A percentile compares a stretch with the other conserved stretches of the same genome.
phyloP scores from a whole-genome alignment of 805 yeast species.

The Spathaspora passalidarum region DNA sequence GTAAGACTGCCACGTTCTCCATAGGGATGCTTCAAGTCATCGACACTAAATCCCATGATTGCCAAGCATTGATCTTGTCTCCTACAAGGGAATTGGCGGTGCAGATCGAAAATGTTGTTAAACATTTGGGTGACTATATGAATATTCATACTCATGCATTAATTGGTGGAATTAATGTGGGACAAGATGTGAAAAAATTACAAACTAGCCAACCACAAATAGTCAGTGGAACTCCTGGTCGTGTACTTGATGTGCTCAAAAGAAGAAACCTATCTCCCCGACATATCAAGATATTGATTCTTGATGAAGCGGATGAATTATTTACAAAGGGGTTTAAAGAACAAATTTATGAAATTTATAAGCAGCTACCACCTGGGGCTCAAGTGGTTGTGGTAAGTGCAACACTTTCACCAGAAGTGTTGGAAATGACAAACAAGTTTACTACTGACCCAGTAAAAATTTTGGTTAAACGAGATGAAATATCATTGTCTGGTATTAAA shows the following conservation, averaged over 20 bases:
- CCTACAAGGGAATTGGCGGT: slow-evolving; percentile 96
- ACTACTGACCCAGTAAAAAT: slow-evolving; percentile 93
- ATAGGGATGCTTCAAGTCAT: slow-evolving; percentile 88
- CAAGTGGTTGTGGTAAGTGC: slow-evolving; percentile 96
- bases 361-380: slow-evolving; percentile 73
- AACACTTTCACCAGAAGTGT: slow-evolving; percentile 86
- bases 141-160: slow-evolving; percentile 85
- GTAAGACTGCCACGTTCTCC: slow-evolving; percentile 97
- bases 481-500: slow-evolving; percentile 90
- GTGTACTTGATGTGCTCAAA: slow-evolving; percentile 88
- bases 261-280: slow-evolving; percentile 74
- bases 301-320: slow-evolving; percentile 97
- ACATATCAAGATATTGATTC: slow-evolving; percentile 77
- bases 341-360: slow-evolving; percentile 90
- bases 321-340: slow-evolving; percentile 91
- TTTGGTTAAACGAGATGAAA: slow-evolving; percentile 89
- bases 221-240: slow-evolving; percentile 96
- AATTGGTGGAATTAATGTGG: slow-evolving; percentile 87
- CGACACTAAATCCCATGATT: slow-evolving; percentile 66
- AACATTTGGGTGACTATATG: slow-evolving; percentile 84
- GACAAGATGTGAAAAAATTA: slow-evolving; percentile 74
- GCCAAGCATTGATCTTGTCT: slow-evolving; percentile 87
- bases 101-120: slow-evolving; percentile 87
- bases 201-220: slow-evolving; percentile 75
- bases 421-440: slow-evolving; percentile 89